Evolutionary conservation across 2,329 filamentous ascomycete species (phyloP).

Genomic region (Penicillium occitanis): DNA sequence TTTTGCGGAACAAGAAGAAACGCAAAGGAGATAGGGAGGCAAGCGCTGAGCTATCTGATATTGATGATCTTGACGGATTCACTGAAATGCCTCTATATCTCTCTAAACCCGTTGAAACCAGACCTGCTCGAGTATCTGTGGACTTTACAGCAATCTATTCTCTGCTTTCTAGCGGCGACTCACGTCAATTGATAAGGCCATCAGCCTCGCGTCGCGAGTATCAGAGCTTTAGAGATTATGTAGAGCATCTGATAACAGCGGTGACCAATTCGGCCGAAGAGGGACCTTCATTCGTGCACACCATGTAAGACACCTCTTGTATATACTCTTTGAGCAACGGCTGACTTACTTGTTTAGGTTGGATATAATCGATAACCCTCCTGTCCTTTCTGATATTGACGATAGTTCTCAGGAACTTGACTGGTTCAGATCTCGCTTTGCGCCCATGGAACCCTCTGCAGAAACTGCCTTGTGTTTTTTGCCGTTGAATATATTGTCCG

Average conservation of each 20-base stretch:
- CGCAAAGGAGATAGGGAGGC: neutral
- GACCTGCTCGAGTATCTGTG: conserved; percentile 18
- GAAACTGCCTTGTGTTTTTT: conserved; percentile 26
- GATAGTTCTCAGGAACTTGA: conserved; percentile 34
- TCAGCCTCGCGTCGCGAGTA: conserved; percentile 4
- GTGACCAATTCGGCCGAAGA: conserved; percentile 14
- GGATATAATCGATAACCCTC: conserved; percentile 32
- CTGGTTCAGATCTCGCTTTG: conserved; percentile 27
- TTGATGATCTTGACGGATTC: neutral
- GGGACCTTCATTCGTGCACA: conserved; percentile 26
- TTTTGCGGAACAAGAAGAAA: conserved; percentile 9
- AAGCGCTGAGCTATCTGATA: neutral
- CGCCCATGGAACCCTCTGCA: conserved; percentile 8
- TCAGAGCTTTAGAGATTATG: conserved; percentile 27
- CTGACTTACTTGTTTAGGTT: conserved; percentile 30
- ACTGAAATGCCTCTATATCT: neutral
- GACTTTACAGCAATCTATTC: conserved; percentile 26
- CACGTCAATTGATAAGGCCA: conserved; percentile 13
- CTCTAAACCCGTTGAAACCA: conserved; percentile 18
- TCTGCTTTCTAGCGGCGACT: conserved; percentile 25
- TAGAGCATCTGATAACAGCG: conserved; percentile 26
- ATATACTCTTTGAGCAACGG: neutral
- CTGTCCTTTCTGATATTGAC: conserved; percentile 39
- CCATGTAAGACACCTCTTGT: conserved; percentile 30
- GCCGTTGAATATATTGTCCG: conserved; percentile 21